These are phyloP conservation scores for Cercospora sesami DNA, from an alignment of 2,329 filamentous ascomycete genomes.

Conservation along the genomic window DNA sequence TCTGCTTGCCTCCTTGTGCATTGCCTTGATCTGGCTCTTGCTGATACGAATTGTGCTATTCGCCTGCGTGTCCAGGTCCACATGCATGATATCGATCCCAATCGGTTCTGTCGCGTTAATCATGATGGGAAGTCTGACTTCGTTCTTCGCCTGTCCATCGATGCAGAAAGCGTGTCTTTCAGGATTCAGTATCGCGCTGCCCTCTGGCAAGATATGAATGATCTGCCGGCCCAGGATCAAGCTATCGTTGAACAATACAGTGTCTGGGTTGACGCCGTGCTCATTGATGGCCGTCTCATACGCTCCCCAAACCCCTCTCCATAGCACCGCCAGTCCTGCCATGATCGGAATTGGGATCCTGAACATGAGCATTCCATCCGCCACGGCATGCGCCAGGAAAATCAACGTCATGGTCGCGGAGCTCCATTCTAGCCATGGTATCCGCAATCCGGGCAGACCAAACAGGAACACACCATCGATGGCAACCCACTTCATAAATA, in stretches of 20 bases:
- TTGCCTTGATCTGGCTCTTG: conserved; percentile 69
- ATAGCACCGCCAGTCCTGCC: conserved; percentile 68
- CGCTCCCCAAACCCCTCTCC: conserved; percentile 78
- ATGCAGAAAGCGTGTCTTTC: conserved; percentile 79
- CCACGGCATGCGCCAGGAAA: conserved; percentile 68
- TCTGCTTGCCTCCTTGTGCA: conserved; percentile 70
- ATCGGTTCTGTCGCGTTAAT: conserved; percentile 93
- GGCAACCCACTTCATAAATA: conserved; percentile 90
- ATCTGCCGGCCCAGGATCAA: conserved; percentile 95
- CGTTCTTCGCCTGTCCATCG: conserved; percentile 57
- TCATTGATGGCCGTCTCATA: conserved; percentile 93
- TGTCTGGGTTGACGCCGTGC: conserved; percentile 81
- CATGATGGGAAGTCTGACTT: conserved; percentile 73
- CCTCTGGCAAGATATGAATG: conserved; percentile 95
- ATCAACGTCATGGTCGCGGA: conserved; percentile 69
- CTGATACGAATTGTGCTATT: conserved; percentile 79
- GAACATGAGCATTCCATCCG: conserved; percentile 91
- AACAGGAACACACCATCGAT: conserved; percentile 87
- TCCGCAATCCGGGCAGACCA: conserved; percentile 79
- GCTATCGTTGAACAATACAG: conserved; percentile 86
- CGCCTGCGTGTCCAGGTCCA: conserved; percentile 76
- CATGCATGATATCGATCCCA: conserved; percentile 81
- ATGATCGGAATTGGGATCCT: conserved; percentile 77
- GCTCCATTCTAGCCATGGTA: conserved; percentile 95
- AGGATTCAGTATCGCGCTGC: conserved; percentile 83